Evolutionary conservation across 306 rosid genomes (phyloP).

Genomic region (Quercus ilex): DNA sequence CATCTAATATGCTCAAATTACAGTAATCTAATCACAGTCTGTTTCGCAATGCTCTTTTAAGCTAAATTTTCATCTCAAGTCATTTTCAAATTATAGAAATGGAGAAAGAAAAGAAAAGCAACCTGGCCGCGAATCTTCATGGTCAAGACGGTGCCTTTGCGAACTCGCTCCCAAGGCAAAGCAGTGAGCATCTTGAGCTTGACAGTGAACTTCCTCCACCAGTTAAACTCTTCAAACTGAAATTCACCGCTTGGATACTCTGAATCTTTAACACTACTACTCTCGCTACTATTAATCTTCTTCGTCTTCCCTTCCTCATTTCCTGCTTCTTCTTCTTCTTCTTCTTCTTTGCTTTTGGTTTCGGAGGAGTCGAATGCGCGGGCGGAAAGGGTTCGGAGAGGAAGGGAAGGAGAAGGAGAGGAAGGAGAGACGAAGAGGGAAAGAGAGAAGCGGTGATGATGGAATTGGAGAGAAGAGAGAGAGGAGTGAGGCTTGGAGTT

Average conservation of each 20-base stretch:
- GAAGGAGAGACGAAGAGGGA: conserved; percentile 18
- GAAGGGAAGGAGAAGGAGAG: conserved; percentile 8
- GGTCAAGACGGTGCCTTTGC: conserved; percentile 62
- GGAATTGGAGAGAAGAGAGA: conserved; percentile 19
- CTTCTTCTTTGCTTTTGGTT: conserved; percentile 17
- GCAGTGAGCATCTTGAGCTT: conserved; percentile 76
- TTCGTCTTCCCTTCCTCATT: conserved; percentile 8
- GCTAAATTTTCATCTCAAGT: background rate
- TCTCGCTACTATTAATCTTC: conserved; percentile 7
- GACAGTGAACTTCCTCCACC: conserved; percentile 57
- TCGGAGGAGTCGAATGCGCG: conserved; percentile 51
- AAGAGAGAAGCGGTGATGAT: conserved; percentile 16
- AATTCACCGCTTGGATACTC: conserved; percentile 72
- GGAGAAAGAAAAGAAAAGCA: conserved; percentile 1
- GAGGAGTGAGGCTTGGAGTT: conserved; percentile 1
- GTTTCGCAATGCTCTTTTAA: background rate
- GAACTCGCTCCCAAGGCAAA: conserved; percentile 82
- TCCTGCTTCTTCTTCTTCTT: background rate
- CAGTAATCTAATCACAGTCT: background rate
- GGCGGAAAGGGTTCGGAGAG: conserved; percentile 19
- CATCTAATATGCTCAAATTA: background rate
- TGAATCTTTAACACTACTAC: conserved; percentile 14
- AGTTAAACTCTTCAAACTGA: conserved; percentile 42
- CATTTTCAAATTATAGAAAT: background rate
- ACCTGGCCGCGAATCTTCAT: conserved; percentile 94